A percentile compares a stretch with the other conserved stretches of the same genome.
Conservation (phyloP, 805 yeast species). For the Candida ficus region DNA sequence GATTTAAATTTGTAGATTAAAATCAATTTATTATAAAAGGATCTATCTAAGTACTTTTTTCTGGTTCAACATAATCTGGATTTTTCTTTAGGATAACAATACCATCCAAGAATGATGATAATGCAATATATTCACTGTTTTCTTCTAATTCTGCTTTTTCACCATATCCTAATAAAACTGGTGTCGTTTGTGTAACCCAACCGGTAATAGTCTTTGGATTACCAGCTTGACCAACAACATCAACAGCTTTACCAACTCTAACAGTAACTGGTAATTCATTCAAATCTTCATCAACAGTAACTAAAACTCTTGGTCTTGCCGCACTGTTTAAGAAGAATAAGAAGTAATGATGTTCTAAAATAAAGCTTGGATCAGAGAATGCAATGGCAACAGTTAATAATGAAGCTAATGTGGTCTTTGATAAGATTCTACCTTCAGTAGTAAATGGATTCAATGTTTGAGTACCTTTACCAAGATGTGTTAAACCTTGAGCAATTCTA, state of each 20-base stretch:
- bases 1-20: too few species aligned
- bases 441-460: constrained; percentile 84
- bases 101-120: constrained; percentile 83
- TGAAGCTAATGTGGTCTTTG: constrained; percentile 87
- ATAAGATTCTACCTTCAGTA: constrained; percentile 79
- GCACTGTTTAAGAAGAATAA: constrained; percentile 85
- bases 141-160: constrained; percentile 94
- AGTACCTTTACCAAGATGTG: constrained; percentile 96
- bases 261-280: constrained; percentile 85
- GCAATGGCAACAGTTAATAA: constrained; percentile 80
- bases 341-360: constrained; percentile 76
- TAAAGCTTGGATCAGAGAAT: constrained; percentile 80
- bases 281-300: constrained; percentile 88
- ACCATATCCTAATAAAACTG: constrained; percentile 87
- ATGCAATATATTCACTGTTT: constrained; percentile 83
- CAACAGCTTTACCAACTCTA: constrained; percentile 98
- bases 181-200: constrained; percentile 98
- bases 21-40: too few species aligned
- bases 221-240: constrained; percentile 98
- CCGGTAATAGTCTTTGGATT: constrained; percentile 98
- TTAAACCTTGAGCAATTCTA: constrained; percentile 89
- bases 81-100: constrained; percentile 88
- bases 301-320: constrained; percentile 85
- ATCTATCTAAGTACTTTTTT: constrained; percentile 21
- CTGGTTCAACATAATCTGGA: constrained; percentile 73